Evolutionary conservation across 2,329 filamentous ascomycete genomes (phyloP).

Genomic region (Pyrenophora teres): DNA sequence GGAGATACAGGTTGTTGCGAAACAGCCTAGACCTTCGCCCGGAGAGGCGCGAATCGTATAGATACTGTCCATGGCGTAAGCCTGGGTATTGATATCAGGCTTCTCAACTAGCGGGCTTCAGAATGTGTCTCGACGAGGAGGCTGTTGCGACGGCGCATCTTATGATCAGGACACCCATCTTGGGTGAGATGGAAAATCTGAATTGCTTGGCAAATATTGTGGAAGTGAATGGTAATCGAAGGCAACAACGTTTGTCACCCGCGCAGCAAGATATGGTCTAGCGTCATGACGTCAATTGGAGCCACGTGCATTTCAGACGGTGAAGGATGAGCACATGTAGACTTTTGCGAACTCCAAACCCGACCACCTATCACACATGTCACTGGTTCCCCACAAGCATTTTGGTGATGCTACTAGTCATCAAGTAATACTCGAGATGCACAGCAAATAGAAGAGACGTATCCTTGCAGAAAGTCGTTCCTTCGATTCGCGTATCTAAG

Average conservation of each 20-base stretch:
- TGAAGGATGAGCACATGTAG: too few species aligned
- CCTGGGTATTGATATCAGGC: neutral
- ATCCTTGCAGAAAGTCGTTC: too few species aligned
- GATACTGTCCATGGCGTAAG: conserved; percentile 8
- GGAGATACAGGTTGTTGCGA: conserved; percentile 37
- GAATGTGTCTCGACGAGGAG: neutral
- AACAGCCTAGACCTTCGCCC: conserved; percentile 46
- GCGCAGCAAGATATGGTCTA: too few species aligned
- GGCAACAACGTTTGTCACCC: conserved; percentile 2
- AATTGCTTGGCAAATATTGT: neutral
- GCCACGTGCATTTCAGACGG: too few species aligned
- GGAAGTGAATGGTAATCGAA: neutral
- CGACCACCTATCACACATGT: too few species aligned
- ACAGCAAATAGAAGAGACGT: too few species aligned
- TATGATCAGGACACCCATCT: neutral
- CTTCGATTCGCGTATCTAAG: too few species aligned
- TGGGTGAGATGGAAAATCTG: neutral
- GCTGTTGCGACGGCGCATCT: neutral
- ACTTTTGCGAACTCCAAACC: too few species aligned
- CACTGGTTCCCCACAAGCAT: too few species aligned
- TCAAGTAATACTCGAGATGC: too few species aligned
- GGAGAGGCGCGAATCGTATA: conserved; percentile 29
- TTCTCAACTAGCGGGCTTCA: neutral
- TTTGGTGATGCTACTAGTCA: too few species aligned
- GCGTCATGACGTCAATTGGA: too few species aligned